phyloP scores from a whole-genome alignment of 2,329 filamentous ascomycete species.

The Lachnellula arida region DNA sequence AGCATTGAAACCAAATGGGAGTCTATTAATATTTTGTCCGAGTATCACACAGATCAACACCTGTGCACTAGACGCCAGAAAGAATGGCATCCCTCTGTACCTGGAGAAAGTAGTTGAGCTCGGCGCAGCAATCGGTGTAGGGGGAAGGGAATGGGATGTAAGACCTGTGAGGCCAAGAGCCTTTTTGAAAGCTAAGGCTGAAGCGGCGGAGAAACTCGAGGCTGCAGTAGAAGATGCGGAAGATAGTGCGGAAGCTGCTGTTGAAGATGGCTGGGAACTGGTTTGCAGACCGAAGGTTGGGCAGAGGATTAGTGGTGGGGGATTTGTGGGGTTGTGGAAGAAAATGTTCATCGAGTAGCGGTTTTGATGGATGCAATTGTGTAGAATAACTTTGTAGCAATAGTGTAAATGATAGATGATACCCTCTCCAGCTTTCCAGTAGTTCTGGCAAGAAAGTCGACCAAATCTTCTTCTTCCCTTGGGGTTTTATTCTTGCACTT shows the following conservation, averaged over 20 bases:
- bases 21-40: conserved; percentile 67
- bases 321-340: conserved; percentile 44
- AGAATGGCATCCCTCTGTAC: conserved; percentile 47
- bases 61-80: conserved; percentile 51
- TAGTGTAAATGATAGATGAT: no score
- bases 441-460: no score
- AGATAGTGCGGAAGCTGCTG: not conserved
- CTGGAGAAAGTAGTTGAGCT: conserved; percentile 59
- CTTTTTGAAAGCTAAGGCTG: conserved; percentile 17
- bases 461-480: no score
- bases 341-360: conserved; percentile 8
- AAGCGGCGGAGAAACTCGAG: not conserved
- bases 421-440: no score
- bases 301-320: conserved; percentile 41
- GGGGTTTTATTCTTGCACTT: no score
- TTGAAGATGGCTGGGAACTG: conserved; percentile 35
- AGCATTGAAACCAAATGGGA: conserved; percentile 60
- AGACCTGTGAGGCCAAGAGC: conserved; percentile 39
- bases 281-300: conserved; percentile 51
- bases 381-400: no score
- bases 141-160: conserved; percentile 61
- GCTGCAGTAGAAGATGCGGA: not conserved
- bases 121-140: conserved; percentile 42
- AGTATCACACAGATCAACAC: conserved; percentile 73
- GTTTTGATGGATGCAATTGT: no score